These are phyloP conservation scores for Pyrus communis DNA, from an alignment of 306 rosid species.

Conservation along the genomic window DNA sequence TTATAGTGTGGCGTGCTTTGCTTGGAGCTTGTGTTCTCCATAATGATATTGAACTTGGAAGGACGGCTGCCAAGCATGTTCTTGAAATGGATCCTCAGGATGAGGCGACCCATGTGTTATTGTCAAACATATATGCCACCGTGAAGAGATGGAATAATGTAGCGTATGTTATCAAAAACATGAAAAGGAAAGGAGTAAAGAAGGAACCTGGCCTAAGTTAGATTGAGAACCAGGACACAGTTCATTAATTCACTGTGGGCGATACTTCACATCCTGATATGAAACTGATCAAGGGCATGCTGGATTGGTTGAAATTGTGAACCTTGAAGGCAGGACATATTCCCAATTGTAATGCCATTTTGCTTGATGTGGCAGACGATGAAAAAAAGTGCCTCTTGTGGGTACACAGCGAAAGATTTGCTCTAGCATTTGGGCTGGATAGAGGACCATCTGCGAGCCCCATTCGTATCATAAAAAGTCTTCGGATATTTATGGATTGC, in stretches of 20 bases:
- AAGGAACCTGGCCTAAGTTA: constrained; percentile 88
- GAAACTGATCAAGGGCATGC: constrained; percentile 48
- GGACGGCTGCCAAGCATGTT: constrained; percentile 48
- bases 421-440: constrained; percentile 68
- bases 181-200: constrained; percentile 70
- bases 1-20: constrained; percentile 79
- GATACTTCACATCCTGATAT: constrained; percentile 63
- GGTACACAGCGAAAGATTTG: constrained; percentile 78
- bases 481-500: constrained; percentile 78
- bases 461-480: constrained; percentile 66
- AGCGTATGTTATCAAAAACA: constrained; percentile 51
- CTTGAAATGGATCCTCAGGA: constrained; percentile 71
- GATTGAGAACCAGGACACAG: constrained; percentile 59
- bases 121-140: constrained; percentile 73
- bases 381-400: constrained; percentile 68
- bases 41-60: constrained; percentile 55
- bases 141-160: constrained; percentile 60
- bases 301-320: constrained; percentile 52
- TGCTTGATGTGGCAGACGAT: constrained; percentile 67
- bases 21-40: constrained; percentile 79
- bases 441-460: constrained; percentile 55
- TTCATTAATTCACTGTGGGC: constrained; percentile 57
- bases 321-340: constrained; percentile 56
- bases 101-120: constrained; percentile 60
- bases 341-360: constrained; percentile 45